Percentiles rank a stretch among this genome's conserved stretches.
Conservation (phyloP, 441 rosid genomes). For the Adansonia grandidieri region DNA sequence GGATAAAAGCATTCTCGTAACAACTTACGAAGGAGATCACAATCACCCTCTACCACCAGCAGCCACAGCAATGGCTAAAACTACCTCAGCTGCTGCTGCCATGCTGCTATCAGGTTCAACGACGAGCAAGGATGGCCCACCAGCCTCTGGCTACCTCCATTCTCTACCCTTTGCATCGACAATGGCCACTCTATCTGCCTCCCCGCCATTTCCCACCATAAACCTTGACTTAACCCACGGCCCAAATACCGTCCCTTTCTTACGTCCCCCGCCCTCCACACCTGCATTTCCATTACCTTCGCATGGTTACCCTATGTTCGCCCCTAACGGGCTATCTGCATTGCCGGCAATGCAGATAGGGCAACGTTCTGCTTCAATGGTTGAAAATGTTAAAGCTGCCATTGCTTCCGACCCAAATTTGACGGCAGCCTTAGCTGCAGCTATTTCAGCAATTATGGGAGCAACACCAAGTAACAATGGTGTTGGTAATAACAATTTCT, state of each 20-base stretch:
- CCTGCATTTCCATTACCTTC: conserved; percentile 49
- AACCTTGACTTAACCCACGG: conserved; percentile 78
- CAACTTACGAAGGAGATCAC: conserved; percentile 93
- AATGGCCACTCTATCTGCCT: conserved; percentile 71
- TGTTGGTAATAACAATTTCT: conserved; percentile 28
- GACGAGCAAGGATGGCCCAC: conserved; percentile 45
- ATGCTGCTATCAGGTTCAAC: conserved; percentile 88
- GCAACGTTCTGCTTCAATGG: conserved; percentile 51
- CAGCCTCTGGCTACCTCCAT: conserved; percentile 41
- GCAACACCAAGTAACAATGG: conserved; percentile 27
- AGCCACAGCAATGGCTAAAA: conserved; percentile 77
- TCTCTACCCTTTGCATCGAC: conserved; percentile 50
- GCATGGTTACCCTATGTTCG: conserved; percentile 48
- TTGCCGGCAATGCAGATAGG: conserved; percentile 39
- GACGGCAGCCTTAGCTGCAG: conserved; percentile 78
- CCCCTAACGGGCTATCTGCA: conserved; percentile 33
- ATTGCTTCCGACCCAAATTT: conserved; percentile 82
- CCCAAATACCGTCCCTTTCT: conserved; percentile 40
- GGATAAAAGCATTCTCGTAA: conserved; percentile 72
- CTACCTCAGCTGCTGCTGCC: conserved; percentile 82
- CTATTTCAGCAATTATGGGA: conserved; percentile 64
- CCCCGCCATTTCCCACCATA: conserved; percentile 82
- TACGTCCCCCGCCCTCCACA: conserved; percentile 35
- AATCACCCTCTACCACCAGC: conserved; percentile 89
- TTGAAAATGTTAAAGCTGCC: conserved; percentile 70